Evolutionary conservation across 805 yeast species (phyloP), one percentile per base, ranked within the genome.

Genomic region (Lachancea lanzarotensis): DNA sequence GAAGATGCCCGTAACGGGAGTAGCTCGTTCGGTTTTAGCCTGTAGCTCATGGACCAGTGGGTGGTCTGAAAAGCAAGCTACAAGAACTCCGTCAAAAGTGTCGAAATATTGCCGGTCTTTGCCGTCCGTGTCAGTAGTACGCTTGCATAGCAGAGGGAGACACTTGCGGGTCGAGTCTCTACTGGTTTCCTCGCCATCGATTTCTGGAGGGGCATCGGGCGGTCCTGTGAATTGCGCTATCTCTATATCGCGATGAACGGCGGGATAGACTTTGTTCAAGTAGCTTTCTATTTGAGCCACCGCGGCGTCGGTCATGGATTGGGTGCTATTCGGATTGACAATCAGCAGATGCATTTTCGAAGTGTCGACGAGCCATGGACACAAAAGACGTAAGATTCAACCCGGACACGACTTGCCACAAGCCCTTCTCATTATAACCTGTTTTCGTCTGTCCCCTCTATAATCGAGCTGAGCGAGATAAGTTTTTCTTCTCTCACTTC

Each of bases 31-130:
- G 37, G 31, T 43, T 26, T 43, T 42, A 41, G 37, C 37, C 32
- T 15, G 38, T 26, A 45, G 25, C 10, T 40, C 44, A 34, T 26
- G 43, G 16, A 53, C 60, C 38, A 57, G 48, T 30, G 62, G 62
- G 41, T 57, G 62, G 39, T 57, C 57, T 16, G 62, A 57, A 30
- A 57, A 57, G 37, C 62, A 57, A 2, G 53, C 57, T 3, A 57
- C 50, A 25, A 57, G 44, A 20, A 57, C 45, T 32, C 60, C 62
- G 38, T 54, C 54, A 41, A 43, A 55, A 6, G 45, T 52, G 15
- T 45, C 39, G 40, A 48, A 55, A 39, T 49, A 49, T 36, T 31
- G 45, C 19, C 9, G 19, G 18, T 29, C 16, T 15, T 26, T 8
- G 29, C 31, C 33, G 49, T 11, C n/a, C 11, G 27, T 35, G 31